Conservation (phyloP, 2,329 filamentous ascomycete species). For the Botrytis fabae region DNA sequence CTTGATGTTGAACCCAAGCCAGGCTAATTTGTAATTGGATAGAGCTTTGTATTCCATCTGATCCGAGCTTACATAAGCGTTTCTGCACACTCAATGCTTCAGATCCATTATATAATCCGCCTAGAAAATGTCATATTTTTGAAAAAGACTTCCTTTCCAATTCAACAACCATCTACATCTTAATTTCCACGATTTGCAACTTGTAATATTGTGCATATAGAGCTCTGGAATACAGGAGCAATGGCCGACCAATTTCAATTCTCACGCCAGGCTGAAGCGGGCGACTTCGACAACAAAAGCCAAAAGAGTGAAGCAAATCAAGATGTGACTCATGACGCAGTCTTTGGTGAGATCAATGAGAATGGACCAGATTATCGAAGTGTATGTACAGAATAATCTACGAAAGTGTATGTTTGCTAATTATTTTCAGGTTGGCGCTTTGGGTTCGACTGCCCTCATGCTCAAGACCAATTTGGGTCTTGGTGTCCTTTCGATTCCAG, state of each 20-base stretch:
- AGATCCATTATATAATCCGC: neutral
- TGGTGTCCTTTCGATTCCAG: slow-evolving; percentile 46
- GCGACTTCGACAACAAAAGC: neutral
- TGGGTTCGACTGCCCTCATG: slow-evolving; percentile 41
- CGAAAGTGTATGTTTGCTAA: neutral
- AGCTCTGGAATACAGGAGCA: neutral
- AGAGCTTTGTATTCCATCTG: slow-evolving; percentile 1
- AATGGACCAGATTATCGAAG: slow-evolving; percentile 19
- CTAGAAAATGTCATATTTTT: neutral
- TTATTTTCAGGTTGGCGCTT: neutral
- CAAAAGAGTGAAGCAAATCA: slow-evolving; percentile 3
- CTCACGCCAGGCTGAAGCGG: neutral
- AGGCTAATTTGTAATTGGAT: neutral
- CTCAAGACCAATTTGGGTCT: slow-evolving; percentile 44
- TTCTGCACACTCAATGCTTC: neutral
- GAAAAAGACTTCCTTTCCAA: neutral
- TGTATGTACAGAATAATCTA: neutral
- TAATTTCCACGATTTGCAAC: neutral
- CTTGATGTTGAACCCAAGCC: neutral
- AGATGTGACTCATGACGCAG: slow-evolving; percentile 4
- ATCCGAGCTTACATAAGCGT: neutral
- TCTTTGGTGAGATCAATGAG: slow-evolving; percentile 20
- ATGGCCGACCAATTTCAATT: slow-evolving; percentile 8
- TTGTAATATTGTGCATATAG: neutral
- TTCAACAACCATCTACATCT: neutral